These are phyloP conservation scores for Nematocida displodere DNA, from an alignment of 371 early-diverging fungal genomes.

Conservation along the genomic window DNA sequence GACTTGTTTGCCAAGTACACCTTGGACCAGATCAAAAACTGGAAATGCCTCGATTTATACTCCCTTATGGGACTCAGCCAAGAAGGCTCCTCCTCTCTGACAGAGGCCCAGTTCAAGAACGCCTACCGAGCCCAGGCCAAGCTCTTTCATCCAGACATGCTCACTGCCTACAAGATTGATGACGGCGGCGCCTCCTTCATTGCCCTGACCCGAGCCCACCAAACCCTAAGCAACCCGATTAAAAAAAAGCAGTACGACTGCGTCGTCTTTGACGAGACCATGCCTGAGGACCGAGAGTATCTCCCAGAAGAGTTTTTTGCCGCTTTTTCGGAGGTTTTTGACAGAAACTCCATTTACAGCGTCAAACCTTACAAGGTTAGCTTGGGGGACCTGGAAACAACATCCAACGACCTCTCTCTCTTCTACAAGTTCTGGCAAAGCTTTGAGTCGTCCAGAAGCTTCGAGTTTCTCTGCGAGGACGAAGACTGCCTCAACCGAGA, in stretches of 20 bases:
- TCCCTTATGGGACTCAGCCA: conserved; percentile 57
- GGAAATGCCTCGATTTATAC: conserved; percentile 62
- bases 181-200: conserved; percentile 56
- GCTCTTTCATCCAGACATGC: conserved; percentile 61
- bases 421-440: conserved; percentile 92
- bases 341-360: conserved; percentile 74
- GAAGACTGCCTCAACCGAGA: conserved; percentile 65
- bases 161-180: conserved; percentile 12
- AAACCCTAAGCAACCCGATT: conserved; percentile 78
- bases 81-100: conserved; percentile 43
- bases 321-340: conserved; percentile 77
- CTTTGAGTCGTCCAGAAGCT: conserved; percentile 90
- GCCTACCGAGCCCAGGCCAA: conserved; percentile 49
- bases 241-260: conserved; percentile 91
- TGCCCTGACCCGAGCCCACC: conserved; percentile 69
- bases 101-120: conserved; percentile 41
- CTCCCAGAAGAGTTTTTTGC: conserved; percentile 77
- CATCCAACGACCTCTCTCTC: conserved; percentile 74
- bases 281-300: conserved; percentile 68
- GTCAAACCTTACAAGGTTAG: conserved; percentile 74
- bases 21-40: conserved; percentile 53
- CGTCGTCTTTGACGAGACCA: conserved; percentile 72
- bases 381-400: conserved; percentile 71
- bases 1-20: conserved; percentile 60
- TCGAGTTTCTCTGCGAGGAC: conserved; percentile 91